Evolutionary conservation across 306 rosid genomes (phyloP), one percentile per base, ranked within the genome.

Genomic region (Rubus idaeus): DNA sequence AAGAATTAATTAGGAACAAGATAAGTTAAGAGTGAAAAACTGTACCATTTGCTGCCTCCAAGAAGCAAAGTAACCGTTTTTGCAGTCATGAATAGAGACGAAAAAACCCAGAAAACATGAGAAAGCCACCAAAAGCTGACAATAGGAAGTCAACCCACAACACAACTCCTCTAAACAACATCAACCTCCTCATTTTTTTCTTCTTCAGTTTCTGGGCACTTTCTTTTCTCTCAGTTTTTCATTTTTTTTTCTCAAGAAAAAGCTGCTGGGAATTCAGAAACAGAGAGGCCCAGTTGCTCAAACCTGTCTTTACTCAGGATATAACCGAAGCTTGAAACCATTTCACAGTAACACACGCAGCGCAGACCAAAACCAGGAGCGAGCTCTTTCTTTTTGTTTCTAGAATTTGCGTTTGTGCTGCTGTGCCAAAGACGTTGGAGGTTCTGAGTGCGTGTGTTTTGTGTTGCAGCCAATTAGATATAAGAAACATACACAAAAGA

Each of bases 211-310:
- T 60, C 35, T 75, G 18, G 20, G 67, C 52, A 68, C 69, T 68
- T 47, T 68, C 80, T 71, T 5, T 40, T 6, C 7, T 18, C 72
- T 18, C 3, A 16, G 70, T 77, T 20, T 17, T 10, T 63, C 47
- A 52, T n/a, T 23, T 53, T 30, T 51, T n/a, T 53, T 61, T 64
- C 39, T 55, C 62, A 57, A 64, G 45, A 79, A 47, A 50, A 81
- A 74, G 37, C 55, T 45, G 45, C 50, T 45, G 81, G 80, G 85
- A 65, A 39, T 77, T 40, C 66, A 51, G 26, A 56, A 46, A 77
- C 93, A 90, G 84, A 86, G 77, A 83, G 91, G 88, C 64, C 75
- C 73, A 50, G 86, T 81, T 78, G 83, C 89, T 23, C 76, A 80
- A 82, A 75, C 78, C 81, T 72, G 77, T 76, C 82, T 10, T 30